Evolutionary conservation across 257 asterid species (phyloP).

Genomic region (Solanum clarkiae): DNA sequence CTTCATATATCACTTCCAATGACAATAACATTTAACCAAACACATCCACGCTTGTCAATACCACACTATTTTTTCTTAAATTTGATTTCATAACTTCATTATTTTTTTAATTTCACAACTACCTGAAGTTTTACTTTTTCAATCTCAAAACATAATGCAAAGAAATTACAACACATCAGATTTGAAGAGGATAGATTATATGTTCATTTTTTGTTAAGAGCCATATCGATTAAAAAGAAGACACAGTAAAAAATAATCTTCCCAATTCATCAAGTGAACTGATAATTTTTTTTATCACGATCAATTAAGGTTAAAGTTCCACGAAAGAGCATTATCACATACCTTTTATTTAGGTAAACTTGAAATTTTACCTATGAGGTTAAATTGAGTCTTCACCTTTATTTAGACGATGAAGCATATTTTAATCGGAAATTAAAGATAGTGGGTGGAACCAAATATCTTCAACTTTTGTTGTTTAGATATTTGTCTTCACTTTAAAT

Average conservation of each 20-base stretch:
- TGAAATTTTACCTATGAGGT: not conserved
- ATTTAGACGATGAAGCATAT: not conserved
- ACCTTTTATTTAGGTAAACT: too few species aligned
- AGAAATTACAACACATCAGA: not conserved
- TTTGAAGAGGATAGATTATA: too few species aligned
- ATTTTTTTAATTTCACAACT: not conserved
- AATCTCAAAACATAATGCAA: not conserved
- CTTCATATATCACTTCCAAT: not conserved
- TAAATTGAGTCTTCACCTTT: not conserved
- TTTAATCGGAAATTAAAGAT: not conserved
- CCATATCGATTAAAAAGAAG: too few species aligned
- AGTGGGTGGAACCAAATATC: not conserved
- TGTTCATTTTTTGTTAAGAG: too few species aligned
- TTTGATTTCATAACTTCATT: not conserved
- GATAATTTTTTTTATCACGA: too few species aligned
- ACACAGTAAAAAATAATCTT: too few species aligned
- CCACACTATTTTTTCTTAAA: not conserved
- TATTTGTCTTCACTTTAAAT: not conserved
- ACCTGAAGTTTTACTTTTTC: too few species aligned
- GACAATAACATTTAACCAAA: not conserved
- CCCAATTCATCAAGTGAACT: too few species aligned
- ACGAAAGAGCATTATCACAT: too few species aligned
- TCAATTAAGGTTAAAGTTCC: too few species aligned
- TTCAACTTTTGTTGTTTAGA: not conserved
- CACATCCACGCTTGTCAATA: not conserved